Percentiles rank a stretch among this genome's conserved stretches.
Conservation (phyloP, 805 yeast species). For the Saccharomycopsis microspora region DNA sequence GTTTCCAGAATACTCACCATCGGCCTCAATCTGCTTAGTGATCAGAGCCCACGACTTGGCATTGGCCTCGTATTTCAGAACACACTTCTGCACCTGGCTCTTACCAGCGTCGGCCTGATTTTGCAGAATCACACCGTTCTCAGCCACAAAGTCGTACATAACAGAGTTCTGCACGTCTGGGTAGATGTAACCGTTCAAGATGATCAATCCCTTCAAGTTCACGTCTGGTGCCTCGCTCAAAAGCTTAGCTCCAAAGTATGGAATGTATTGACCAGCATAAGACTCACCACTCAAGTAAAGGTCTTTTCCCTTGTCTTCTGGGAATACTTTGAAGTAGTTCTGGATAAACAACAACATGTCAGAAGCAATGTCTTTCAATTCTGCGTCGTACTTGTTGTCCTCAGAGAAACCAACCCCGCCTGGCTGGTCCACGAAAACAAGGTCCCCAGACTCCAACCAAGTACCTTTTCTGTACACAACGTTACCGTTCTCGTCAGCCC, state of each 20-base stretch:
- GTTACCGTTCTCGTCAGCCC: conserved; percentile 35
- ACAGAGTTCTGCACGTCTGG: conserved; percentile 55
- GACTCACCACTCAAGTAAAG: conserved; percentile 87
- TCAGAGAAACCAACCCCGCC: conserved; percentile 86
- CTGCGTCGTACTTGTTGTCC: conserved; percentile 35
- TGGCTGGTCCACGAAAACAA: conserved; percentile 89
- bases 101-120: conserved; percentile 33
- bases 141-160: conserved; percentile 58
- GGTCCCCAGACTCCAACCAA: conserved; percentile 73
- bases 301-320: conserved; percentile 53
- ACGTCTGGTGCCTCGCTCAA: conserved; percentile 17
- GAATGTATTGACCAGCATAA: conserved; percentile 94
- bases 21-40: conserved; percentile 5
- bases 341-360: conserved; percentile 58
- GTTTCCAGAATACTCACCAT: conserved; percentile 9
- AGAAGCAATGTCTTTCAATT: conserved; percentile 42
- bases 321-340: conserved; percentile 59
- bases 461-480: conserved; percentile 56
- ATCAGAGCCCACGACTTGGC: background rate
- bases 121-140: conserved; percentile 41
- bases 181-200: conserved; percentile 93
- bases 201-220: conserved; percentile 52
- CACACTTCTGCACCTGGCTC: conserved; percentile 43
- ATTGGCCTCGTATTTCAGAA: background rate
- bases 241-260: conserved; percentile 28